phyloP scores from a whole-genome alignment of 1,284 basidiomycete genomes.

The Xerocomus minutiporus region DNA sequence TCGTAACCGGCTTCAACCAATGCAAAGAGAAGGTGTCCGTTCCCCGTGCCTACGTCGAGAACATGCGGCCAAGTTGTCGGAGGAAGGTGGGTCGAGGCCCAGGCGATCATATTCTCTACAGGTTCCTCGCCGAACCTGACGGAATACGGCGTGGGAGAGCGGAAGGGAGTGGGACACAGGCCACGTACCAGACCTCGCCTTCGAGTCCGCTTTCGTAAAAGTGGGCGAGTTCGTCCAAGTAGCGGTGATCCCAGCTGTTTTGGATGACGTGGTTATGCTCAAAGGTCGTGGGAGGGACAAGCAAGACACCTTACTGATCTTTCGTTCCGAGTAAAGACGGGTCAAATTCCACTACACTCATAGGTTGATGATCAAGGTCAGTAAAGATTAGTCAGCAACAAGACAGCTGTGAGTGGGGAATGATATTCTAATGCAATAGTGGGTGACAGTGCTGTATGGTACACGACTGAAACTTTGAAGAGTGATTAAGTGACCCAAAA shows the following conservation, averaged over 20 bases:
- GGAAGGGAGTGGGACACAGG: not conserved
- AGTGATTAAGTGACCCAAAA: not conserved
- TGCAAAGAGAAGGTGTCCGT: constrained; percentile 78
- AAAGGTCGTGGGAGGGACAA: not conserved
- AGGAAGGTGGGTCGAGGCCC: constrained; percentile 53
- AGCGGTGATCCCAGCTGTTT: constrained; percentile 67
- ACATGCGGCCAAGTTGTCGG: constrained; percentile 43
- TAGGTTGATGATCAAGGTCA: no score
- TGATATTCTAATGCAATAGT: constrained; percentile 14
- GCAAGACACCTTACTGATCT: constrained; percentile 42
- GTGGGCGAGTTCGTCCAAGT: constrained; percentile 67
- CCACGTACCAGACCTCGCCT: constrained; percentile 77
- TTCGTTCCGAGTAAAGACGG: constrained; percentile 72
- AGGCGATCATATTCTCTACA: constrained; percentile 77
- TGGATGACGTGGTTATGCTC: not conserved
- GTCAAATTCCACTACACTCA: constrained; percentile 36
- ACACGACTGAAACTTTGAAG: constrained; percentile 9
- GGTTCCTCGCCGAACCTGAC: constrained; percentile 81
- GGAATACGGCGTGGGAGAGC: not conserved
- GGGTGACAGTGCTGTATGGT: constrained; percentile 4
- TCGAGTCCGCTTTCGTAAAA: constrained; percentile 83
- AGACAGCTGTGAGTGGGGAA: constrained; percentile 5
- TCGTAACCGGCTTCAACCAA: constrained; percentile 66
- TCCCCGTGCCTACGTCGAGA: constrained; percentile 80
- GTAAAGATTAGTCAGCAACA: constrained; percentile 25